A percentile compares a stretch with the other conserved stretches of the same genome.
Evolutionary conservation across 768 basidiomycete genomes (phyloP).

Genomic region (Leccinum rimulosum): DNA sequence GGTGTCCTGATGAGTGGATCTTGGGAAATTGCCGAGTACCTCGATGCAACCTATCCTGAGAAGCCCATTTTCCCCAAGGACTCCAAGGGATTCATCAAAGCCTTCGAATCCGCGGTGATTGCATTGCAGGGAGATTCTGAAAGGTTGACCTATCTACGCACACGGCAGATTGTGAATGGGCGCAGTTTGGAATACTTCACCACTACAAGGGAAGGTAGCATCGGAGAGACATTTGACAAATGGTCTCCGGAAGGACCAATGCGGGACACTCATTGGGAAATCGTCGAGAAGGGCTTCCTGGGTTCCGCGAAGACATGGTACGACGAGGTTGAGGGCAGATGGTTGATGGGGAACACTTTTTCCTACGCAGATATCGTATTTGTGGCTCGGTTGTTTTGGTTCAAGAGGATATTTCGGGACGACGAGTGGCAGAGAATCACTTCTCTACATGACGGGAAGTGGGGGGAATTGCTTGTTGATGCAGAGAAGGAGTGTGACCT

Average conservation of each 20-base stretch:
- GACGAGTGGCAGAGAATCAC: constrained; percentile 29
- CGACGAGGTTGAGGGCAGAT: constrained; percentile 24
- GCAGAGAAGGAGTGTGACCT: constrained; percentile 28
- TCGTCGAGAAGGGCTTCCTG: constrained; percentile 14
- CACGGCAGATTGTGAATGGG: constrained; percentile 30
- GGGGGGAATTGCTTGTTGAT: constrained; percentile 23
- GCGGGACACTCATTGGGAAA: constrained; percentile 29
- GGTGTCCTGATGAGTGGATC: constrained; percentile 30
- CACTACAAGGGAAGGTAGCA: constrained; percentile 29
- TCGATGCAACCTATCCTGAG: constrained; percentile 35
- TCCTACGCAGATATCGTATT: constrained; percentile 33
- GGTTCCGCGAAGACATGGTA: constrained; percentile 18
- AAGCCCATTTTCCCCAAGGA: constrained; percentile 27
- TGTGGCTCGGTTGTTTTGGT: constrained; percentile 12
- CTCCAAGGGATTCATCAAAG: constrained; percentile 22
- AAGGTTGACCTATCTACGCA: constrained; percentile 21
- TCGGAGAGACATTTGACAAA: constrained; percentile 39
- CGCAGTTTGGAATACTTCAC: constrained; percentile 39
- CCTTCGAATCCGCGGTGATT: constrained; percentile 11
- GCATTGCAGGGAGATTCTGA: constrained; percentile 2
- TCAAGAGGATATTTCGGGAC: constrained; percentile 17
- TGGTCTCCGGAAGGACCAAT: constrained; percentile 36
- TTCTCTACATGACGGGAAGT: constrained; percentile 26
- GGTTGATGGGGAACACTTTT: constrained; percentile 30
- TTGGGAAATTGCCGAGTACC: constrained; percentile 33